phyloP scores from a whole-genome alignment of 164 flowering plant genomes.

The Saururus chinensis region DNA sequence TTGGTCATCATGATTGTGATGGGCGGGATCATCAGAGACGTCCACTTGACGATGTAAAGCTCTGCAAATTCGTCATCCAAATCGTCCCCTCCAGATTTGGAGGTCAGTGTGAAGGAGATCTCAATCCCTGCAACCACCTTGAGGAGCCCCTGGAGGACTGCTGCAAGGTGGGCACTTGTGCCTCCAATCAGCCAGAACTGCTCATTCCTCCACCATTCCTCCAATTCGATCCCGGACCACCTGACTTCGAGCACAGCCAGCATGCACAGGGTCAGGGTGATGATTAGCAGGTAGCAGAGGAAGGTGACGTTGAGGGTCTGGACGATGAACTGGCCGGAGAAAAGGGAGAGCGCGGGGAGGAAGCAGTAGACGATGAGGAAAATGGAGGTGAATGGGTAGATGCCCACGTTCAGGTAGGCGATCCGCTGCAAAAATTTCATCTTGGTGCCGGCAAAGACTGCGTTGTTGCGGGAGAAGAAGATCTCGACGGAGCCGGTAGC shows the following conservation, averaged over 20 bases:
- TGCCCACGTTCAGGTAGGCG: slow-evolving; percentile 66
- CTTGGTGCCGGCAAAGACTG: slow-evolving; percentile 32
- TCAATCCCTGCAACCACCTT: slow-evolving; percentile 73
- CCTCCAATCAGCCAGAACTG: slow-evolving; percentile 81
- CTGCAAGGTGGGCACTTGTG: slow-evolving; percentile 67
- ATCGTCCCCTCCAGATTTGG: slow-evolving; percentile 54
- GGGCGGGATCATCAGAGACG: slow-evolving; percentile 62
- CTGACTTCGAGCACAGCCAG: slow-evolving; percentile 57
- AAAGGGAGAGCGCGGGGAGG: slow-evolving; percentile 71
- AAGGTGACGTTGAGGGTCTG: slow-evolving; percentile 33
- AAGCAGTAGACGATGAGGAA: slow-evolving; percentile 71
- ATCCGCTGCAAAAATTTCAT: slow-evolving; percentile 58
- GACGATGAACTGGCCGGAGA: slow-evolving; percentile 73
- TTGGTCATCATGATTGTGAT: slow-evolving; percentile 61
- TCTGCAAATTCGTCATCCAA: slow-evolving; percentile 54
- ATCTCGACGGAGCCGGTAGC: slow-evolving; percentile 85
- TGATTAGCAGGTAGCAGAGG: slow-evolving; percentile 42
- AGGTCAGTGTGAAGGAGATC: slow-evolving; percentile 62
- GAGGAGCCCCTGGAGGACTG: slow-evolving; percentile 60
- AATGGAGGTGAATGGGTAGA: slow-evolving; percentile 67
- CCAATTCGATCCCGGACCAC: slow-evolving; percentile 65
- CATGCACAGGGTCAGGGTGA: slow-evolving; percentile 37
- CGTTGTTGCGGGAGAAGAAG: slow-evolving; percentile 75
- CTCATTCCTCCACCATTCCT: slow-evolving; percentile 87
- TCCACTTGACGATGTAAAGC: slow-evolving; percentile 61